Base-by-base conservation (phyloP, 2,329 filamentous ascomycete genomes). In the Talaromyces sp. region DNA sequence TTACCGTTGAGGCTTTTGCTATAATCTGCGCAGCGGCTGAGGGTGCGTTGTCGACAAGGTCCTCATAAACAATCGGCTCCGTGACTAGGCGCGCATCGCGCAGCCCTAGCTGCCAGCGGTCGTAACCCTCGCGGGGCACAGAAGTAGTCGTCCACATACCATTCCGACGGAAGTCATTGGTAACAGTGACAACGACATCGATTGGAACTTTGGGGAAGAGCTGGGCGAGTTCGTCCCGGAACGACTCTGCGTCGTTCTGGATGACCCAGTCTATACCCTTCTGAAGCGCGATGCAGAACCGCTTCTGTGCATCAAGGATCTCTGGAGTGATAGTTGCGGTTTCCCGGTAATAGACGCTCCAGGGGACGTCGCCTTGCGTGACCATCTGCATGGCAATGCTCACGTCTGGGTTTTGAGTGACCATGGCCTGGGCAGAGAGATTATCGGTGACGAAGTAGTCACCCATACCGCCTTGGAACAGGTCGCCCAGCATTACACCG, bases 291-390 rank as follows among this genome's bases (percentile, higher is more conserved):
- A 39, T 19, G 10, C 17, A 60, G 10, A 56, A 60, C 11, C 53
- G n/a, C 19, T 39, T 60, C 13, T 60, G 52, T 19, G 4, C n/a
- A 49, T 60, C 58, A 8, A 56, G 19, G 6, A 47, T 30, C 9
- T 17, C 58, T 19, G 19, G 22, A 2, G 52, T 56, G 30, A 56
- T 39, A 8, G 55, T 47, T n/a, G 55, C 58, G 1, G 33, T 51
- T 56, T 60, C 58, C 39, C 39, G 25, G 25, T 56, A 60, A 51
- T 60, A 60, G 1, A 60, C 58, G 13, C 58, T 56, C 58, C 58
- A 60, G 6, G 58, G 58, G 1, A 55, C 52, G 13, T 55, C 52
- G 8, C 39, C 58, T 36, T 55, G 25, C 8, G 52, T n/a, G 6
- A 60, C 58, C 58, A 60, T 60, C 13, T 56, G 51, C 52, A 60